Conservation (phyloP, 1,284 basidiomycete genomes). For the Taiwanofungus camphoratus region DNA sequence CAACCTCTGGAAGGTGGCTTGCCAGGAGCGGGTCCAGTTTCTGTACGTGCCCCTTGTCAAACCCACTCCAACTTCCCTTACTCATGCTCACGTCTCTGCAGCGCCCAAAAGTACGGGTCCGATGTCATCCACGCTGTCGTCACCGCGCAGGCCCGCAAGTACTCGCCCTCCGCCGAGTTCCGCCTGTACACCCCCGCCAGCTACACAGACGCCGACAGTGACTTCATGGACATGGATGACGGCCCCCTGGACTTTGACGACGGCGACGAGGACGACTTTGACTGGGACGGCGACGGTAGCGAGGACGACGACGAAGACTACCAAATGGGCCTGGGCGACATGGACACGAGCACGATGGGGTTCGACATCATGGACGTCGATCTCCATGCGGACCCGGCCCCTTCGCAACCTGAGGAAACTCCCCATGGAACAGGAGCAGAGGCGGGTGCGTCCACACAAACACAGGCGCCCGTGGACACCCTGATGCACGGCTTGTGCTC, state of each 20-base stretch:
- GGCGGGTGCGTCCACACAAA: no score
- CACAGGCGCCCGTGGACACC: no score
- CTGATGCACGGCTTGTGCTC: background rate
- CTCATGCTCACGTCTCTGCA: background rate
- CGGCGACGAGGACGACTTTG: background rate
- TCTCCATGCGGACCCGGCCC: no score
- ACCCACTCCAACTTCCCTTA: background rate
- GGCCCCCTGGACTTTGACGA: constrained; percentile 4
- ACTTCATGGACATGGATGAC: background rate
- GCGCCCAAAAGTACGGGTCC: background rate
- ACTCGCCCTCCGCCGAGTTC: background rate
- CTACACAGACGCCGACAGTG: background rate
- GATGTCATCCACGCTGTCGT: constrained; percentile 1
- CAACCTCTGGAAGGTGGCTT: constrained; percentile 6
- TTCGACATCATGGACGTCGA: constrained; percentile 9
- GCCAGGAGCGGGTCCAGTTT: constrained; percentile 4
- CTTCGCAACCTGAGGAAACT: no score
- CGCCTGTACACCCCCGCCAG: constrained; percentile 2
- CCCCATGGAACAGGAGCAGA: no score
- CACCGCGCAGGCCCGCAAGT: background rate
- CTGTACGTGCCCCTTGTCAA: background rate
- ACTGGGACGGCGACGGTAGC: constrained; percentile 4
- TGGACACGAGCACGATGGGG: background rate
- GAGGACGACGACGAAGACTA: constrained; percentile 3
- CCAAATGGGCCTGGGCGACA: background rate